Conservation (phyloP, 1,284 basidiomycete species). For the Microbotryum intermedium region DNA sequence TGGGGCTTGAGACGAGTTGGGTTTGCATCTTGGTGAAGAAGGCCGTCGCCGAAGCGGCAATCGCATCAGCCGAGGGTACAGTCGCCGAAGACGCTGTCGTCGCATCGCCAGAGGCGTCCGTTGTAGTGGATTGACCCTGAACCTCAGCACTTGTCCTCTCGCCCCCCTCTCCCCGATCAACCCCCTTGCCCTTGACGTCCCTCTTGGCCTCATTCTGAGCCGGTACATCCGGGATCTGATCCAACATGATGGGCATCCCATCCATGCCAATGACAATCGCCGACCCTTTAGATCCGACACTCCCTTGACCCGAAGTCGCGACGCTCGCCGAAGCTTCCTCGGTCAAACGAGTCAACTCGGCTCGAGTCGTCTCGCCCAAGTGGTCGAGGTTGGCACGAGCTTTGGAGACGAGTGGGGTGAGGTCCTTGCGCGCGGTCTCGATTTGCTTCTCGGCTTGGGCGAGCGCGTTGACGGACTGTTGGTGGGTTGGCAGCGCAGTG, state of each 20-base stretch:
- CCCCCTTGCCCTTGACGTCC: slow-evolving; percentile 30
- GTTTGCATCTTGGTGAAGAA: slow-evolving; percentile 28
- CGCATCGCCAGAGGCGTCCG: neutral
- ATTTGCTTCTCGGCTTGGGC: slow-evolving; percentile 24
- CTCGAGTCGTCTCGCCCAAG: slow-evolving; percentile 20
- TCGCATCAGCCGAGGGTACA: slow-evolving; percentile 1
- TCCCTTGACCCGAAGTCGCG: slow-evolving; percentile 2
- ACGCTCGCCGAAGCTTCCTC: slow-evolving; percentile 4
- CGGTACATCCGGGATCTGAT: neutral
- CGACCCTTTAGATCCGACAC: slow-evolving; percentile 1
- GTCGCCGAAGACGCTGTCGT: neutral
- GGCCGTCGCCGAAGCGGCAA: slow-evolving; percentile 22
- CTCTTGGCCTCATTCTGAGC: neutral
- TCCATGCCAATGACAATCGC: slow-evolving; percentile 29
- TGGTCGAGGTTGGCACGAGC: slow-evolving; percentile 21
- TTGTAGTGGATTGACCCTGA: neutral
- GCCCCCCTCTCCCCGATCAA: slow-evolving; percentile 12
- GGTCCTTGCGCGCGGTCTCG: slow-evolving; percentile 27
- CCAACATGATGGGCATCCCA: slow-evolving; percentile 26
- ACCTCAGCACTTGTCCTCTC: neutral
- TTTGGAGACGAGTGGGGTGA: slow-evolving; percentile 28
- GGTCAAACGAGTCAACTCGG: slow-evolving; percentile 26
- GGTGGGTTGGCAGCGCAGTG: neutral
- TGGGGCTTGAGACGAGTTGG: slow-evolving; percentile 14
- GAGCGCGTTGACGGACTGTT: slow-evolving; percentile 7